Percentiles rank a stretch among this genome's conserved stretches.
Evolutionary conservation across 768 basidiomycete genomes (phyloP).

Genomic region (Mycena maculata): DNA sequence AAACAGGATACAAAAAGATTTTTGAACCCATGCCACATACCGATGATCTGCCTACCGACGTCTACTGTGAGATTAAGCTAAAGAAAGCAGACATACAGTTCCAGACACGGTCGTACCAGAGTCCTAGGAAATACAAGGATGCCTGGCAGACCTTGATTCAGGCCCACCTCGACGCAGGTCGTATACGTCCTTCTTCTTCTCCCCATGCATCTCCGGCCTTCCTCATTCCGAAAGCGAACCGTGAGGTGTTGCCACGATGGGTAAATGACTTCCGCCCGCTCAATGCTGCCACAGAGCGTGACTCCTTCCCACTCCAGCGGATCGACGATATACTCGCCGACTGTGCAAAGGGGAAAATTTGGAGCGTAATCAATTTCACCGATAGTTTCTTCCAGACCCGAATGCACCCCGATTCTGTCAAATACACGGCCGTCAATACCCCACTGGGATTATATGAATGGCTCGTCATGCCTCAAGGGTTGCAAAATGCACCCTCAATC

Average conservation of each 20-base stretch:
- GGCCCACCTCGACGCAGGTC: conserved; percentile 47
- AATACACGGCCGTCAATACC: conserved; percentile 48
- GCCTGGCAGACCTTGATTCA: conserved; percentile 49
- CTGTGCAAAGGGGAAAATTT: conserved; percentile 36
- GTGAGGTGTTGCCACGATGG: conserved; percentile 44
- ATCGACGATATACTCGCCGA: conserved; percentile 49
- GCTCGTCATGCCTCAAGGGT: conserved; percentile 39
- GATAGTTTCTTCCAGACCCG: conserved; percentile 51
- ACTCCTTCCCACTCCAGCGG: conserved; percentile 43
- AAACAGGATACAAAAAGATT: conserved; percentile 21
- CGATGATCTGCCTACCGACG: conserved; percentile 36
- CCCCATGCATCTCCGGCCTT: conserved; percentile 50
- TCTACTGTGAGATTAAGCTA: conserved; percentile 38
- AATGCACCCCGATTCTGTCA: conserved; percentile 42
- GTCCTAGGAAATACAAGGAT: conserved; percentile 46
- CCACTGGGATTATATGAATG: conserved; percentile 52
- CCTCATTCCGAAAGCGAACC: conserved; percentile 50
- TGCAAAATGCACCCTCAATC: conserved; percentile 40
- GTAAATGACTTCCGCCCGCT: conserved; percentile 49
- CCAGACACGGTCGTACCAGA: conserved; percentile 41
- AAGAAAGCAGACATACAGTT: conserved; percentile 41
- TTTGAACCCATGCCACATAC: conserved; percentile 46
- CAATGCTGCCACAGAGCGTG: conserved; percentile 45
- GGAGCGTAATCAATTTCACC: conserved; percentile 50
- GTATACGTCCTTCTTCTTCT: conserved; percentile 43